Base-by-base conservation (phyloP, 345 rosid genomes). In the Erysimum cheiranthoides region DNA sequence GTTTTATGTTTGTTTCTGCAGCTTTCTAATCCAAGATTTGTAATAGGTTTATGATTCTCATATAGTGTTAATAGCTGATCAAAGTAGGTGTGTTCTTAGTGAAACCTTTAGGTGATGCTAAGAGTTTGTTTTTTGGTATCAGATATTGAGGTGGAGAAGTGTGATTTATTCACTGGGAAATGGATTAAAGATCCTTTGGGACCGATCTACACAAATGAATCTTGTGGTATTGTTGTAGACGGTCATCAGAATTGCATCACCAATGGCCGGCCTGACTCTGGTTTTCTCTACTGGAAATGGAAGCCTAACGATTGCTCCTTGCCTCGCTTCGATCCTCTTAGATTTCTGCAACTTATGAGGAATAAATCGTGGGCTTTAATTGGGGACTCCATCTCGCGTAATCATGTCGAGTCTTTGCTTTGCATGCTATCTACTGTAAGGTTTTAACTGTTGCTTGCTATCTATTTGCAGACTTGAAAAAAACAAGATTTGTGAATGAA, bases 371-470 rank as follows among this genome's bases (percentile, higher is more conserved):
- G 94, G 97, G 98, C 88, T 16, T 69, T 93, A 54, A 84, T 93
- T 7, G 98, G 98, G 28, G 98, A 93, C 83, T 93, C 98, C 3
- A 93, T 93, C 60, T 86, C 98, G 2, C 98, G 98, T 63, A 91
- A 93, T 83, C 96, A 93, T 82, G 94, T 87, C 5, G 90, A 91
- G 84, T 93, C 98, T 21, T 77, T 93, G 73, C 79, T 93, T 27
- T 93, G 98, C 80, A 87, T 93, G 91, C 93, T 93, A 39, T 85
- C 97, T 31, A 75, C 80, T 30, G 93, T 89, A 71, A 66, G 73
- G 18, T 21, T 60, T 42, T 27, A 17, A 38, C 5, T 3, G 10
- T 61, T 70, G 18, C 70, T 56, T 68, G 56, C 4, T 59, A 28
- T 39, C 34, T 68, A 31, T 56, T 17, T 70, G 47, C 36, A 57